Base-by-base conservation (phyloP, 1,284 basidiomycete genomes). In the Dichomitus squalens region DNA sequence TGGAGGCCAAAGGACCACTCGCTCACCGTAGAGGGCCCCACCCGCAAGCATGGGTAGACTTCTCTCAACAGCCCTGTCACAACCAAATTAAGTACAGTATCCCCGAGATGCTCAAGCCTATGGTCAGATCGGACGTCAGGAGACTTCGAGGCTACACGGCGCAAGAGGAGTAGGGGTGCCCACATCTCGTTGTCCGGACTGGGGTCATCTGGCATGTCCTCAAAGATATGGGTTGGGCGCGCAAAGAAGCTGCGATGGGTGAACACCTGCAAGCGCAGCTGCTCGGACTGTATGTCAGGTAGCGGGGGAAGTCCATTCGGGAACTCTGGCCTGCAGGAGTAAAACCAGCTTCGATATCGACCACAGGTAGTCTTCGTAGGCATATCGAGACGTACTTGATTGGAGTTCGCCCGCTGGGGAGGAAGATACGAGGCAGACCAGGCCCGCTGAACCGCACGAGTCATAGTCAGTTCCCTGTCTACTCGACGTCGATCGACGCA, bases 141-240 rank as follows among this genome's bases (percentile, higher is more conserved):
- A 4, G 9, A 6, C n/a, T 27, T 18, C n/a, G 14, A 11, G 6
- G 3, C 27, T 16, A 21, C 27, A 20, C 3, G 35, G 35, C 6
- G 7, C 7, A 21, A 36, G 20, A 36, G 21, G 23, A 39, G 12
- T 12, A 14, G n/a, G 3, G n/a, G 46, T 12, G 72, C 76, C 64
- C 57, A 90, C 89, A 83, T 86, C 73, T 92, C 89, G 61, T 92
- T 90, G 66, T 92, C 89, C 9, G 87, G 89, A 52, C 86, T 86
- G 3, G 80, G 84, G 69, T 91, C 88, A 52, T 82, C 75, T 0
- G 77, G 80, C 31, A 75, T 76, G 70, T 92, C 90, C 68, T 92
- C 90, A 62, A 92, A 92, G 27, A 89, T 73, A 63, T 88, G 83
- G 8, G 82, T 85, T 0, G 88, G 86, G 0, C 90, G 78, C 0